phyloP scores from a whole-genome alignment of 306 rosid genomes.

The Vigna angularis region DNA sequence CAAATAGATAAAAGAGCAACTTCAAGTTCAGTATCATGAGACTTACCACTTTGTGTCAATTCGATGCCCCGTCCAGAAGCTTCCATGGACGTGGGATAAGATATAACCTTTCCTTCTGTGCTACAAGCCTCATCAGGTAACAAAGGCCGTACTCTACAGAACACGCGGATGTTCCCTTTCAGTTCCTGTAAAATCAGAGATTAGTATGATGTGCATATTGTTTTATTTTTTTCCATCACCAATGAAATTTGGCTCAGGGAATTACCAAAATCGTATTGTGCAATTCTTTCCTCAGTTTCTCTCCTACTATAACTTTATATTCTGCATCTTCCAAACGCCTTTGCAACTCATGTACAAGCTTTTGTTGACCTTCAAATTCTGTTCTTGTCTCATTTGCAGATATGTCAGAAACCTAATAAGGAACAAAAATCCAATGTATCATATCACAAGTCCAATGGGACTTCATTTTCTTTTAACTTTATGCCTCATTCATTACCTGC shows the following conservation, averaged over 20 bases:
- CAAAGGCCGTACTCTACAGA: slow-evolving; percentile 95
- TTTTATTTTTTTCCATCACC: background rate
- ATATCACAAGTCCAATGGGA: slow-evolving; percentile 36
- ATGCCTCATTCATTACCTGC: slow-evolving; percentile 65
- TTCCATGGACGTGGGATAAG: slow-evolving; percentile 91
- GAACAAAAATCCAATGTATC: slow-evolving; percentile 24
- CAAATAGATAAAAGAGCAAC: slow-evolving; percentile 17
- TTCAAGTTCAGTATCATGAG: slow-evolving; percentile 28
- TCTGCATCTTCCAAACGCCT: slow-evolving; percentile 83
- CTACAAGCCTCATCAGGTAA: slow-evolving; percentile 75
- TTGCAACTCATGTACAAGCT: slow-evolving; percentile 68
- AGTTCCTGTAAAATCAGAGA: slow-evolving; percentile 68
- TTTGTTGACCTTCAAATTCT: slow-evolving; percentile 81
- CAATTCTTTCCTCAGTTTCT: slow-evolving; percentile 81
- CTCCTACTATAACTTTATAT: slow-evolving; percentile 81
- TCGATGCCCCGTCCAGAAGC: slow-evolving; percentile 88
- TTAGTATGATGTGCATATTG: slow-evolving; percentile 18
- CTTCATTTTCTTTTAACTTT: slow-evolving; percentile 15
- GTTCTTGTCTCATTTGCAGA: slow-evolving; percentile 72
- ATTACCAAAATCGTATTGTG: slow-evolving; percentile 95
- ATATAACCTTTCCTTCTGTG: slow-evolving; percentile 68
- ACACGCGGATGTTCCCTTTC: slow-evolving; percentile 96
- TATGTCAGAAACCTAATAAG: slow-evolving; percentile 74
- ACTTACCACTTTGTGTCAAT: slow-evolving; percentile 71
- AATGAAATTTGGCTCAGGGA: slow-evolving; percentile 28